Base-by-base conservation (phyloP, 140 eudicot genomes). In the Anethum foeniculum region DNA sequence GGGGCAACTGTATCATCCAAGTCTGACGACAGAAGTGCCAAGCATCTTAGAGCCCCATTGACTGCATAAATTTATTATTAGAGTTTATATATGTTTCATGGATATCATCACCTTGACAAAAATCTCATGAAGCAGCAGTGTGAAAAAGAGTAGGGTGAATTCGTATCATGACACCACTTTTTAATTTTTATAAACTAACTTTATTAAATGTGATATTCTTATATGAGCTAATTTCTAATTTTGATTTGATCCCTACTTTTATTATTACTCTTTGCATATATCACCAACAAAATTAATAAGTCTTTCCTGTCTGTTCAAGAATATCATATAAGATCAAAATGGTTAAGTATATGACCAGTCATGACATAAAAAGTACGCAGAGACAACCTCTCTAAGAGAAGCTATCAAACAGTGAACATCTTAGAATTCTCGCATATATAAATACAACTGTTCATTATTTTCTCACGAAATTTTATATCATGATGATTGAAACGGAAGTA, bases 1-100 rank as follows among this genome's bases (percentile, higher is more conserved):
- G 99, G 99, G 77, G 90, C 97, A 83, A 91, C 82, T 84, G 87
- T 91, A 86, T 92, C 98, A 87, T 95, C 97, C 90, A 95, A 84
- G 81, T 95, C 99, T 60, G 92, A 87, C 12, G 92, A 86, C n/a
- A 95, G 82, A 65, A 95, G 97, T 78, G 97, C 93, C 87, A 95
- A 81, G 88, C 99, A 95, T 85, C 97, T 90, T 85, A 95, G 89
- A 82, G 99, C 96, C 69, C 98, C 99, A 79, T 89, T 93, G 54
- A 95, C 99, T 94, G 90, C 84, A 86, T 32, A 85, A 58, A 78
- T 43, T 76, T 15, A 82, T 34, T 1, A 79, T 3, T 71, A 71
- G 44, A 77, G 75, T 79, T 19, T 56, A 43, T 56, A 13, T 71
- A 58, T 84, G 78, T 80, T 67, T 79, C 79, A 68, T 48, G 76